Base-by-base conservation (phyloP, 192 early-diverging fungal species). In the Coemansia sp. region DNA sequence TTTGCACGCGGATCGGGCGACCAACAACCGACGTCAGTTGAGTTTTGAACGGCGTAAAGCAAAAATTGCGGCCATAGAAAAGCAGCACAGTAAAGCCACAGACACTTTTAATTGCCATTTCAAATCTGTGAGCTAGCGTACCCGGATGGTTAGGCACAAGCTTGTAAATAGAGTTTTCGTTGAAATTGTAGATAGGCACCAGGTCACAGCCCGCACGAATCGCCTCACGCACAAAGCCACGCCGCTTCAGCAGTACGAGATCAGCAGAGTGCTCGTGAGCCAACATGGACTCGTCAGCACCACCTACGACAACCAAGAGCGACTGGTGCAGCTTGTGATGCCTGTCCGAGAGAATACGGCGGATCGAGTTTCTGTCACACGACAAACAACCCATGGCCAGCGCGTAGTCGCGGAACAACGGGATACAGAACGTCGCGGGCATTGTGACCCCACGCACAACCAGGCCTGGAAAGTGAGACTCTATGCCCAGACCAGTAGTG, bases 201-300 rank as follows among this genome's bases (percentile, higher is more conserved):
- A 99, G 79, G 29, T 81, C 81, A 16, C 95, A 92, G 6, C 93
- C 93, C 34, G 93, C 89, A 4, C 85, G 79, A 3, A 98, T 86
- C 10, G 97, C 97, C 46, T 97, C 81, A 65, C 93, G 92, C 68
- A 99, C 89, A 80, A 99, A 99, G 0, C 97, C 97, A 2, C 92
- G 70, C 27, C 95, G 88, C 62, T 90, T 93, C 65, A 90, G 87
- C 64, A 97, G 77, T 0, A 91, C 88, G 47, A 96, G 75, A 66
- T 95, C 90, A 24, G 86, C 72, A 3, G 83, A 77, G 27, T 87
- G 86, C 9, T 89, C 88, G 36, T 86, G 85, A 5, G 93, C 94
- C 40, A 86, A 75, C 49, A 94, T 86, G 43, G 91, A 87, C 72
- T 99, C 97, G 29, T 89, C 84, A 1, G 96, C 96, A 5, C 97